A percentile compares a stretch with the other conserved stretches of the same genome.
These are phyloP conservation scores for Hyaloscypha bicolor DNA, from an alignment of 495 filamentous ascomycete species.

Conservation along the genomic window DNA sequence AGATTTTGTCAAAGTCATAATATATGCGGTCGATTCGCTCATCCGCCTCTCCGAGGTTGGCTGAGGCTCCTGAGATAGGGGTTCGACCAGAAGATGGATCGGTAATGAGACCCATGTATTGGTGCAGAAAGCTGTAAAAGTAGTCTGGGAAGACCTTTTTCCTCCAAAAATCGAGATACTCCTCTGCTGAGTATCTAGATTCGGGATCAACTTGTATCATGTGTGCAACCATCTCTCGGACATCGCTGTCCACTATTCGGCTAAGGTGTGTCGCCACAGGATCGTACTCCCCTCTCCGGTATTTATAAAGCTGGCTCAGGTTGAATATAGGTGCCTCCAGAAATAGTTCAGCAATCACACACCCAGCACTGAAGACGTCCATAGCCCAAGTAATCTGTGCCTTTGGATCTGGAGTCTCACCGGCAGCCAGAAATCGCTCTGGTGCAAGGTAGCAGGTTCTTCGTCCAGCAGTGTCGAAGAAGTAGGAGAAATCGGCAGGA, in stretches of 20 bases:
- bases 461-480: slow-evolving; percentile 89
- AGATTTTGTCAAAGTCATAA: slow-evolving; percentile 96
- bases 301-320: slow-evolving; percentile 91
- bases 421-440: slow-evolving; percentile 80
- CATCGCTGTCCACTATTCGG: slow-evolving; percentile 84
- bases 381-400: slow-evolving; percentile 87
- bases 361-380: slow-evolving; percentile 98
- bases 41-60: slow-evolving; percentile 80
- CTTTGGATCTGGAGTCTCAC: slow-evolving; percentile 58
- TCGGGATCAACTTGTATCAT: slow-evolving; percentile 96
- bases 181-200: slow-evolving; percentile 88
- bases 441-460: slow-evolving; percentile 97
- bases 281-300: slow-evolving; percentile 89
- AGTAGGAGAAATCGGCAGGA: slow-evolving; percentile 95
- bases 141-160: slow-evolving; percentile 91
- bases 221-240: slow-evolving; percentile 84
- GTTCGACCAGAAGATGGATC: slow-evolving; percentile 82
- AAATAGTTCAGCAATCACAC: slow-evolving; percentile 96
- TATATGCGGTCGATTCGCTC: slow-evolving; percentile 91
- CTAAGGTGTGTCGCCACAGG: slow-evolving; percentile 75
- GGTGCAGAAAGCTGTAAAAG: slow-evolving; percentile 95
- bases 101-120: slow-evolving; percentile 95
- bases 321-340: slow-evolving; percentile 94
- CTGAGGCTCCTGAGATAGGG: slow-evolving; percentile 60
- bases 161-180: slow-evolving; percentile 92